Percentiles rank a stretch among this genome's conserved stretches.
Conservation (phyloP, 129 eudicot genomes). For the Flaveria brownii region DNA sequence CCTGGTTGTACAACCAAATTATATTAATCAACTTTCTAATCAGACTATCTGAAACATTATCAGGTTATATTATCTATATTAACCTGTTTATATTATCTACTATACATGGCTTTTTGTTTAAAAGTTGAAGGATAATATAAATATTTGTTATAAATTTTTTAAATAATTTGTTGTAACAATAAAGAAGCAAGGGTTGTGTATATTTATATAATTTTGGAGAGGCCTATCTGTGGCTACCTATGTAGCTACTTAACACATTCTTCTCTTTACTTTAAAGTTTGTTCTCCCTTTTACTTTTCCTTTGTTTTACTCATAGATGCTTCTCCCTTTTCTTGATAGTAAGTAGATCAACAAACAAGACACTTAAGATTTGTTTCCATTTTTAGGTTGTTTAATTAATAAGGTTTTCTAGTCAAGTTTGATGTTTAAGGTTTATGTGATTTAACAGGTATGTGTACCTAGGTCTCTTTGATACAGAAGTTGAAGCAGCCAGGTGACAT, state of each 20-base stretch:
- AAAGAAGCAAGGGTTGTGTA: neutral
- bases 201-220: constrained; percentile 21
- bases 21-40: neutral
- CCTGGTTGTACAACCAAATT: neutral
- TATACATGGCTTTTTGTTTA: too few species aligned
- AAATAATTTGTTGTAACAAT: neutral
- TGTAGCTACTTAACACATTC: constrained; percentile 37
- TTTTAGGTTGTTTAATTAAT: constrained; percentile 24
- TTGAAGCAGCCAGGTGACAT: constrained; percentile 93
- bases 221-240: constrained; percentile 30
- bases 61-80: neutral
- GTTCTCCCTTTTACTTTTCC: constrained; percentile 31
- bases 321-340: constrained; percentile 35
- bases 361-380: constrained; percentile 37
- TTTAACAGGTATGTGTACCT: constrained; percentile 89
- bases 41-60: neutral
- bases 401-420: constrained; percentile 27
- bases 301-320: constrained; percentile 35
- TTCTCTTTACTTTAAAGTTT: constrained; percentile 40
- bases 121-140: neutral
- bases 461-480: constrained; percentile 96
- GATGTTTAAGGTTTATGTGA: constrained; percentile 29
- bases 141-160: neutral
- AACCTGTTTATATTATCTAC: neutral
- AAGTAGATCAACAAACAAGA: constrained; percentile 34